These are phyloP conservation scores for Keqinozyma sinolaborantium DNA, from an alignment of 1,139 yeast species.

Conservation along the genomic window DNA sequence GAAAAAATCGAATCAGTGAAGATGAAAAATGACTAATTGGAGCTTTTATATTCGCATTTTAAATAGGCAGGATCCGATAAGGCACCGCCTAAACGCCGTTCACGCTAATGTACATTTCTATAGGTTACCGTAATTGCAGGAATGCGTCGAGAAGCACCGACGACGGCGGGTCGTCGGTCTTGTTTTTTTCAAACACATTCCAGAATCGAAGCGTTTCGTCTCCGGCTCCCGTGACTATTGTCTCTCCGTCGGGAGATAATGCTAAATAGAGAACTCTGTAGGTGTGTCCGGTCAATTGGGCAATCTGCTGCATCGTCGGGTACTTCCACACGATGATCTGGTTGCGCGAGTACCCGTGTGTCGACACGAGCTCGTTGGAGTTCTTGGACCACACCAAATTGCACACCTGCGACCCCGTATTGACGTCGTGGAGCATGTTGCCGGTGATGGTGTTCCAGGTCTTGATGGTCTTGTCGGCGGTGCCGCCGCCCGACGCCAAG, in stretches of 20 bases:
- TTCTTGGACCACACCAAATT: slow-evolving; percentile 91
- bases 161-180: slow-evolving; percentile 51
- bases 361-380: slow-evolving; percentile 87
- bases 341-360: slow-evolving; percentile 92
- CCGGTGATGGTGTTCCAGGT: slow-evolving; percentile 93
- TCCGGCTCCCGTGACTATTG: slow-evolving; percentile 98
- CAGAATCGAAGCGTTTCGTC: slow-evolving; percentile 94
- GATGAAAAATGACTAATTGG: no score
- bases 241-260: slow-evolving; percentile 94
- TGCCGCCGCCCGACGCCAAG: slow-evolving; percentile 95
- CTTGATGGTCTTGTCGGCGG: slow-evolving; percentile 86
- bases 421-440: slow-evolving; percentile 65
- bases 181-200: slow-evolving; percentile 83
- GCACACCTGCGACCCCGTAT: slow-evolving; percentile 96
- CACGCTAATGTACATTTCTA: background rate
- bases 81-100: background rate
- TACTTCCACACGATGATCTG: slow-evolving; percentile 95
- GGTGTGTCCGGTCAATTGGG: slow-evolving; percentile 91
- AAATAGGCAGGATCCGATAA: background rate
- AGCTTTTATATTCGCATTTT: no score
- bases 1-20: no score
- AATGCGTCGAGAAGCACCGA: slow-evolving; percentile 76
- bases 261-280: slow-evolving; percentile 87
- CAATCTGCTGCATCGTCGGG: slow-evolving; percentile 89
- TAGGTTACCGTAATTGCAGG: slow-evolving; percentile 59